Evolutionary conservation across 495 filamentous ascomycete genomes (phyloP), one percentile per base, ranked within the genome.

Genomic region (Aspergillus sclerotiicarbonarius): DNA sequence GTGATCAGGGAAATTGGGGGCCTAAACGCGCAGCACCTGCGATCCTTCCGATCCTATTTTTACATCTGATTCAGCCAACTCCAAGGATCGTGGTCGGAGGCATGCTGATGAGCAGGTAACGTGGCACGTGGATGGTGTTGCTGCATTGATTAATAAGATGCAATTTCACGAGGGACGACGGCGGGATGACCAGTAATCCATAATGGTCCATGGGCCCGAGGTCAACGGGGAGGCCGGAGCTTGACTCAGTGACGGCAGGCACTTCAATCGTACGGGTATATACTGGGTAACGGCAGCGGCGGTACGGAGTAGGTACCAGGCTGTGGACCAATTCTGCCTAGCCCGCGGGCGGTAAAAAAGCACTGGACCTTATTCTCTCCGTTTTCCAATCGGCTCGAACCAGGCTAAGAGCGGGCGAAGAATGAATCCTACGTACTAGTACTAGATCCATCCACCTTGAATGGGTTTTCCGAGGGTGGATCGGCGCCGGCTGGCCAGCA

Each of bases 371-470:
- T 33, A 51, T 32, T 51, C 33, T 33, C 51, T 4, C 10, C n/a
- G 10, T 19, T 20, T 37, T 53, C 51, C 51, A 53, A 53, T 53
- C 51, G 37, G 51, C 51, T 53, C 33, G 18, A 53, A 53, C 25
- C 43, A 56, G 53, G 21, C 29, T 44, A 49, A 56, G 53, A 56
- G 43, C 31, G 43, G 43, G 20, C 53, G 43, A 56, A 48, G 53
- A 56, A 56, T 35, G 52, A 56, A n/a, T n/a, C n/a, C n/a, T n/a
- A n/a, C n/a, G n/a, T n/a, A n/a, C n/a, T n/a, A n/a, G n/a, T n/a
- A n/a, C n/a, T n/a, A n/a, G n/a, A n/a, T n/a, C n/a, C n/a, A n/a
- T n/a, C n/a, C n/a, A n/a, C n/a, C n/a, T n/a, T n/a, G n/a, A n/a
- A 56, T 37, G 44, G 53, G 30, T 46, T 39, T 33, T n/a, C 30